phyloP scores from a whole-genome alignment of 202 grass and related monocot species.

The Panicum virgatum region DNA sequence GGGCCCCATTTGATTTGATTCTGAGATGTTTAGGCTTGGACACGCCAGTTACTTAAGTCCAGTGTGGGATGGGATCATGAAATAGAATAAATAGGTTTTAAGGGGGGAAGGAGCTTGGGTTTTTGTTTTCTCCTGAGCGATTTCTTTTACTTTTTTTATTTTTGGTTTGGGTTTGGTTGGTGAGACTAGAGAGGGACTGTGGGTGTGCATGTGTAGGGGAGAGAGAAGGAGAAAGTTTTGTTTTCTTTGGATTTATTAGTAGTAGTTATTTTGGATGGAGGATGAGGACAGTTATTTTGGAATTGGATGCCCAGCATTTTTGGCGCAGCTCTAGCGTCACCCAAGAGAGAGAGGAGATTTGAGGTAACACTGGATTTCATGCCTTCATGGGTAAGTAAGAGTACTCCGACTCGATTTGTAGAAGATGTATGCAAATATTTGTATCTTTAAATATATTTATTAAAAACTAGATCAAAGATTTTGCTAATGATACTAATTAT shows the following conservation, averaged over 20 bases:
- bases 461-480: too few relatives aligned
- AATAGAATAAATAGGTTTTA: not conserved
- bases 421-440: too few relatives aligned
- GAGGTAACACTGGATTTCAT: not conserved
- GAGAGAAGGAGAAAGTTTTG: not conserved
- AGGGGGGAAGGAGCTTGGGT: not conserved
- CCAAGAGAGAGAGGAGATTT: not conserved
- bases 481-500: too few relatives aligned
- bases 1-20: not conserved
- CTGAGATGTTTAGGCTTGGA: not conserved
- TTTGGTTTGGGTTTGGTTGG: slow-evolving; percentile 29
- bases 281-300: not conserved
- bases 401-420: too few relatives aligned
- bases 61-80: not conserved
- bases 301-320: slow-evolving; percentile 6
- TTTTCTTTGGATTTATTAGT: not conserved
- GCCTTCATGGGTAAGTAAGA: too few relatives aligned
- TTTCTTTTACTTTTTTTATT: not conserved
- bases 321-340: not conserved
- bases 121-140: slow-evolving; percentile 20
- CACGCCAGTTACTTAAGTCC: not conserved
- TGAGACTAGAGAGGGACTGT: slow-evolving; percentile 4
- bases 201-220: not conserved
- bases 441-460: too few relatives aligned
- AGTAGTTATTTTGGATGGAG: not conserved